Conservation (phyloP, 805 yeast species). For the Wickerhamiella galacta region DNA sequence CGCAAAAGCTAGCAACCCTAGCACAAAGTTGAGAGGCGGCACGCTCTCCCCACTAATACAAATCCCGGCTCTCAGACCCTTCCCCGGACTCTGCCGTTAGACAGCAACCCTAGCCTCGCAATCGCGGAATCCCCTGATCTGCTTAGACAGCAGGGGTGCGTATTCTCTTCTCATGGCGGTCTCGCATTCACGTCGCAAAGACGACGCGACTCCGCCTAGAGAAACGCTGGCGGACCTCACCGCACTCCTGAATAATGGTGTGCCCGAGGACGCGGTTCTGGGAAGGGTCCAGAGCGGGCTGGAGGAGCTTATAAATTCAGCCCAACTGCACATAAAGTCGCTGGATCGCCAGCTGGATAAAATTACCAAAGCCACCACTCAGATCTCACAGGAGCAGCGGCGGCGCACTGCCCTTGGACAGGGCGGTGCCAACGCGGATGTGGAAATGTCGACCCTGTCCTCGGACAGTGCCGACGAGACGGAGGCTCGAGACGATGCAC, state of each 20-base stretch:
- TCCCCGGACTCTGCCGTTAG: too few relatives aligned
- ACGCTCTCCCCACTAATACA: too few relatives aligned
- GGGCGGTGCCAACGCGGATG: too few relatives aligned
- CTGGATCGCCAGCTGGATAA: slow-evolving; percentile 13
- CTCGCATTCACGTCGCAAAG: neutral
- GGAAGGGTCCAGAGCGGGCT: slow-evolving; percentile 11
- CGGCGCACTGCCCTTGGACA: too few relatives aligned
- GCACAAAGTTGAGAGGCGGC: too few relatives aligned
- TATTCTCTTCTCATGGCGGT: neutral
- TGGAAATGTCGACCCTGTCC: slow-evolving; percentile 1
- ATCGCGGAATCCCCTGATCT: neutral
- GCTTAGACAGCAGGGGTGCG: neutral
- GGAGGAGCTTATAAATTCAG: slow-evolving; percentile 11
- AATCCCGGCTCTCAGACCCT: too few relatives aligned
- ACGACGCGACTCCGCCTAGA: neutral
- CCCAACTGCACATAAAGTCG: slow-evolving; percentile 12
- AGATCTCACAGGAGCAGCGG: slow-evolving; percentile 12
- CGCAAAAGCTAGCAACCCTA: slow-evolving; percentile 66
- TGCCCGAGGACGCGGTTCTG: slow-evolving; percentile 12
- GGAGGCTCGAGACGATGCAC: slow-evolving; percentile 2
- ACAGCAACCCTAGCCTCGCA: neutral
- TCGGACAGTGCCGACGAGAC: slow-evolving; percentile 2
- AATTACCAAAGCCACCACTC: slow-evolving; percentile 11
- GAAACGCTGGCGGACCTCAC: neutral
- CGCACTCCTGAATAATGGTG: slow-evolving; percentile 3